These are phyloP conservation scores for Globisporangium perplexum DNA, from an alignment of 352 stramenopile species.

Conservation along the genomic window DNA sequence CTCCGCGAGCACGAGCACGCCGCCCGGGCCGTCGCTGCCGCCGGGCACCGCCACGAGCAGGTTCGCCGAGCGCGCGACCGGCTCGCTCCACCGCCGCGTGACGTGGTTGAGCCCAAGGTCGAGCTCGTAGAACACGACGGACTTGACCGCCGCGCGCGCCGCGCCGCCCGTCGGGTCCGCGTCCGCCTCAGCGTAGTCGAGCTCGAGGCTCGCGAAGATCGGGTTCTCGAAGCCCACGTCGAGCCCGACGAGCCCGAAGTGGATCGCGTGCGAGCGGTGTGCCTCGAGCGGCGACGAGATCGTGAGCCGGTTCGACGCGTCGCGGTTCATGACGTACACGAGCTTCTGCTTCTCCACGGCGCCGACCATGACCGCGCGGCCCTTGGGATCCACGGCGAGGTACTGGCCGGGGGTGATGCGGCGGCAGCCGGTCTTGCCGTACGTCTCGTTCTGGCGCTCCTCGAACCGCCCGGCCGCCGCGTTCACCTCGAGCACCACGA, in stretches of 20 bases:
- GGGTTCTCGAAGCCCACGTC: constrained; percentile 99
- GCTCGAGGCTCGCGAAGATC: constrained; percentile 96
- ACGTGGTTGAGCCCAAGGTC: constrained; percentile 99
- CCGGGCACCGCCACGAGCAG: constrained; percentile 90
- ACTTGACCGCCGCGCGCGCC: constrained; percentile 83
- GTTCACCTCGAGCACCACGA: constrained; percentile 95
- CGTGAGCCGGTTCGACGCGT: constrained; percentile 91
- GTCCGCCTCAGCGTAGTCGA: constrained; percentile 92
- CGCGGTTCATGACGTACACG: constrained; percentile 98
- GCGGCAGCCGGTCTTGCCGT: constrained; percentile 95
- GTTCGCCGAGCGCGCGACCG: constrained; percentile 88
- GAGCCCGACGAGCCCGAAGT: constrained; percentile 93
- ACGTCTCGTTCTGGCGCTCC: constrained; percentile 92
- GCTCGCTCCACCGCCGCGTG: constrained; percentile 92
- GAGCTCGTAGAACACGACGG: constrained; percentile 98
- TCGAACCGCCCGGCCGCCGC: constrained; percentile 62
- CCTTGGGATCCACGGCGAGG: constrained; percentile 95
- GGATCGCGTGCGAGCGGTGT: constrained; percentile 94
- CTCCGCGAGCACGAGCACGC: constrained; percentile 96
- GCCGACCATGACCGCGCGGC: constrained; percentile 95
- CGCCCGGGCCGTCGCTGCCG: constrained; percentile 80
- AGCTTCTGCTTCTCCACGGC: constrained; percentile 99
- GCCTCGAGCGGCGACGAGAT: constrained; percentile 99
- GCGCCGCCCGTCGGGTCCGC: constrained; percentile 69
- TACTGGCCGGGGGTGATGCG: constrained; percentile 98